Evolutionary conservation across 305 asterid genomes (phyloP).

Genomic region (Ilex paraguariensis): DNA sequence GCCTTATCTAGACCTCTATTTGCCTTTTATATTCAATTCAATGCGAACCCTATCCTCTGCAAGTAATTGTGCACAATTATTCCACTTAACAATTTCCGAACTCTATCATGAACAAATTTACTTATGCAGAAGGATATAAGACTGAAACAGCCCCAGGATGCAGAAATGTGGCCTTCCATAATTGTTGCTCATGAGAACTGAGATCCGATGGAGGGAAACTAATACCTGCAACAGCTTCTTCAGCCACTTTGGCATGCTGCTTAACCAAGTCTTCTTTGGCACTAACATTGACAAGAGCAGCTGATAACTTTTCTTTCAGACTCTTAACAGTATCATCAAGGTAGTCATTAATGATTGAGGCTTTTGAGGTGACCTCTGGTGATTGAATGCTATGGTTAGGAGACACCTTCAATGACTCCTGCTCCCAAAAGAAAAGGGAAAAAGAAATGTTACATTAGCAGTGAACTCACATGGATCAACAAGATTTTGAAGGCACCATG

Average conservation of each 20-base stretch:
- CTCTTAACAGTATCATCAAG: slow-evolving; percentile 39
- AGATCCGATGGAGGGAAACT: neutral
- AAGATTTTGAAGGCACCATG: neutral
- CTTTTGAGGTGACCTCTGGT: slow-evolving; percentile 48
- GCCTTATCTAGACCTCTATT: too few species aligned
- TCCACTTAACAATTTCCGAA: too few species aligned
- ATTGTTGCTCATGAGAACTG: neutral
- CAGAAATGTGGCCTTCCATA: too few species aligned
- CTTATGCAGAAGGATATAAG: neutral
- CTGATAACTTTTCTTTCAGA: slow-evolving; percentile 66
- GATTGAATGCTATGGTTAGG: slow-evolving; percentile 34
- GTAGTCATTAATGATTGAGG: slow-evolving; percentile 33
- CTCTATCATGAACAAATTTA: neutral
- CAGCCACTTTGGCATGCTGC: slow-evolving; percentile 91
- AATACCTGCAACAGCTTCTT: slow-evolving; percentile 92
- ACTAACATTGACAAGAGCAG: slow-evolving; percentile 77
- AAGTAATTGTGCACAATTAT: too few species aligned
- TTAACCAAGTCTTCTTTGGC: slow-evolving; percentile 86
- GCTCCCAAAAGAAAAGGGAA: slow-evolving; percentile 16
- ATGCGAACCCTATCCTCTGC: too few species aligned
- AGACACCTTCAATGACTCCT: slow-evolving; percentile 51
- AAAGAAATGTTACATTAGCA: neutral
- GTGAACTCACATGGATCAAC: neutral
- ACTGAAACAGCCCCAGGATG: too few species aligned
- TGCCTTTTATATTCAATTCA: too few species aligned